Conservation (phyloP, 2,329 filamentous ascomycete species). For the Stemphylium vesicarium region DNA sequence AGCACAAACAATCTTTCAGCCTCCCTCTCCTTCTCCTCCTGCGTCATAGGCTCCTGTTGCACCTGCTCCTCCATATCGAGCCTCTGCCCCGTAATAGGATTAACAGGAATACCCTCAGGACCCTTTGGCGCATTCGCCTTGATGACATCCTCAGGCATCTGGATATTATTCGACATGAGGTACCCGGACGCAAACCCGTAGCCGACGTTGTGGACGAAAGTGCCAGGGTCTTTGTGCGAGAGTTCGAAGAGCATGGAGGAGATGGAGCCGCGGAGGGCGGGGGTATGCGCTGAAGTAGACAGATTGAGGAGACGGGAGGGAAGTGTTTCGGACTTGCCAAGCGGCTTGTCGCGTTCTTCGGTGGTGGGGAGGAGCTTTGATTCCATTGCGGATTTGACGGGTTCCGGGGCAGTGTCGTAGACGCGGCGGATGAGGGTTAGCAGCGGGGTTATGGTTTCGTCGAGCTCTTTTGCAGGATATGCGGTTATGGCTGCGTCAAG, state of each 20-base stretch:
- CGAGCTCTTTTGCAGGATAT: conserved; percentile 74
- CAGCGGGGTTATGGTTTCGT: conserved; percentile 72
- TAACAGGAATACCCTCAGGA: conserved; percentile 59
- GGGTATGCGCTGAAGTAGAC: conserved; percentile 74
- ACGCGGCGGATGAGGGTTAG: conserved; percentile 75
- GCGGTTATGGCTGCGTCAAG: conserved; percentile 69
- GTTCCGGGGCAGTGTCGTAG: conserved; percentile 70
- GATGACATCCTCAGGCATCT: conserved; percentile 71
- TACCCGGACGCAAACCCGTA: conserved; percentile 95
- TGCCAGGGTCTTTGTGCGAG: conserved; percentile 78
- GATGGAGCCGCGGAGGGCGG: conserved; percentile 75
- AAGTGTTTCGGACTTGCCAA: conserved; percentile 77
- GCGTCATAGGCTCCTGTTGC: conserved; percentile 75
- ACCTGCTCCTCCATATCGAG: conserved; percentile 69
- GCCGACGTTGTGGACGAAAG: conserved; percentile 88
- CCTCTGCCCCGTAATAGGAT: conserved; percentile 87
- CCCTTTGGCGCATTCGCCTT: conserved; percentile 57
- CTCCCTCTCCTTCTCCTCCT: conserved; percentile 90
- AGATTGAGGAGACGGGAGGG: conserved; percentile 78
- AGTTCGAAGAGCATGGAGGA: conserved; percentile 85
- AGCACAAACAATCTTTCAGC: conserved; percentile 88
- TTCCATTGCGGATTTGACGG: conserved; percentile 68
- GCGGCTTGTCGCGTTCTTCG: conserved; percentile 74
- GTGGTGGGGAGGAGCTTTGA: conserved; percentile 75
- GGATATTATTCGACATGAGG: conserved; percentile 81